Evolutionary conservation across 2,329 filamentous ascomycete genomes (phyloP), one percentile per base, ranked within the genome.

Genomic region (Paraphaeosphaeria sporulosa): DNA sequence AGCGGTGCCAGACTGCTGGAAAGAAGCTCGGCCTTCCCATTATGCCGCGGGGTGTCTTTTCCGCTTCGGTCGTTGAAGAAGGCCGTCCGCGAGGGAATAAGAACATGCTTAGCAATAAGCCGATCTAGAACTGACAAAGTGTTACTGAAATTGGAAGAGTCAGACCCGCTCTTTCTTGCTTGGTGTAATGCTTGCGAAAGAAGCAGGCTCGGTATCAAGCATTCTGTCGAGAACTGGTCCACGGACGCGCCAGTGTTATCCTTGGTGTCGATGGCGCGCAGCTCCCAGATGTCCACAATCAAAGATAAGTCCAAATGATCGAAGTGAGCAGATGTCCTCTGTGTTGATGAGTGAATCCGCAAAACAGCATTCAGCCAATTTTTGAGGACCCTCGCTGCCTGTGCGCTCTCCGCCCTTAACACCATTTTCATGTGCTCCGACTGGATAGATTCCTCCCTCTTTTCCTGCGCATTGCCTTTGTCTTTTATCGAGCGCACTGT

Each of bases 41-140:
- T 58, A 51, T 3, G 27, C 49, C 17, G 19, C 19, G 21, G 58
- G 42, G 9, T 38, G 46, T 12, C 56, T 38, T 10, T 61, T 38
- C 59, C 54, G 34, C 48, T 57, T 15, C 53, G 48, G n/a, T 65
- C 62, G 13, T 64, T 64, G 55, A 78, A 76, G 66, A 81, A 82
- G 4, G 73, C 68, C 23, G 70, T 62, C 61, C 79, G 71, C 34
- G 77, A 72, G 15, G 80, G 80, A 6, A 77, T 65, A 46, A 83
- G 76, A 9, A 82, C 46, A 58, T 84, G 81, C 60, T 74, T 79
- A 6, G 77, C 78, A 27, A 83, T 50, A 4, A 80, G 62, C 55
- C 66, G 72, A 49, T 81, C 78, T 19, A 81, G 57, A 19, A 48
- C 42, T 9, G 63, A 61, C 17, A 59, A 65, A 8, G 69, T 62